Percentiles rank a stretch among this genome's conserved stretches.
Evolutionary conservation across 495 filamentous ascomycete genomes (phyloP).

Genomic region (Neurospora sp.): DNA sequence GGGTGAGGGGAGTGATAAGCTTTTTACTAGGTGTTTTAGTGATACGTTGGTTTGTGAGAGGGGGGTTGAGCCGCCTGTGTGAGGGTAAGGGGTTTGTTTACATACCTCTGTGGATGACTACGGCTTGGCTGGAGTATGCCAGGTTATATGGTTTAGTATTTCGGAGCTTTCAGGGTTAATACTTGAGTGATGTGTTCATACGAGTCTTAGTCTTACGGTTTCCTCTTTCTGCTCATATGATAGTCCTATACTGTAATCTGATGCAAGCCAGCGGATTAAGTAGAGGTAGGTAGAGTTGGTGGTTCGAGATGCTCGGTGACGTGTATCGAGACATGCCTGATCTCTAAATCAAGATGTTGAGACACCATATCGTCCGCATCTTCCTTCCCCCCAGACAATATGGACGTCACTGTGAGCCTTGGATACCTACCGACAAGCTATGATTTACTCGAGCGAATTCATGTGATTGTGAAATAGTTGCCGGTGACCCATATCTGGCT

Average conservation of each 20-base stretch:
- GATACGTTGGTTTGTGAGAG: conserved; percentile 27
- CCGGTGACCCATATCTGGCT: too few relatives aligned
- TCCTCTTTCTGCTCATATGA: background rate
- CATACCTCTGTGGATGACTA: background rate
- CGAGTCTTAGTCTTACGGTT: background rate
- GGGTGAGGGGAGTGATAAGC: conserved; percentile 32
- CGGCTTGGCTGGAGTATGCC: background rate
- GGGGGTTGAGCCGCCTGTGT: conserved; percentile 23
- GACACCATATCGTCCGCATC: too few relatives aligned
- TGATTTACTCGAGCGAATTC: too few relatives aligned
- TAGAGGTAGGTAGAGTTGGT: too few relatives aligned
- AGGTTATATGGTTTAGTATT: background rate
- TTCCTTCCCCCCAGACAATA: too few relatives aligned
- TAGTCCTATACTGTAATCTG: background rate
- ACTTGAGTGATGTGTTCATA: background rate
- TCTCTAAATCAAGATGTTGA: too few relatives aligned
- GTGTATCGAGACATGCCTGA: too few relatives aligned
- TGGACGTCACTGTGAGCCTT: too few relatives aligned
- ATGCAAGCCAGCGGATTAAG: background rate
- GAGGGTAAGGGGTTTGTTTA: background rate
- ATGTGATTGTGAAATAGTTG: too few relatives aligned
- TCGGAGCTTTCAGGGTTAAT: background rate
- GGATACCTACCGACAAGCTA: too few relatives aligned
- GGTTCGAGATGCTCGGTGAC: too few relatives aligned
- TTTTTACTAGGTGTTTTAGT: conserved; percentile 31